Evolutionary conservation across 164 flowering plant species (phyloP), one percentile per base, ranked within the genome.

Genomic region (Cinnamomum chago): DNA sequence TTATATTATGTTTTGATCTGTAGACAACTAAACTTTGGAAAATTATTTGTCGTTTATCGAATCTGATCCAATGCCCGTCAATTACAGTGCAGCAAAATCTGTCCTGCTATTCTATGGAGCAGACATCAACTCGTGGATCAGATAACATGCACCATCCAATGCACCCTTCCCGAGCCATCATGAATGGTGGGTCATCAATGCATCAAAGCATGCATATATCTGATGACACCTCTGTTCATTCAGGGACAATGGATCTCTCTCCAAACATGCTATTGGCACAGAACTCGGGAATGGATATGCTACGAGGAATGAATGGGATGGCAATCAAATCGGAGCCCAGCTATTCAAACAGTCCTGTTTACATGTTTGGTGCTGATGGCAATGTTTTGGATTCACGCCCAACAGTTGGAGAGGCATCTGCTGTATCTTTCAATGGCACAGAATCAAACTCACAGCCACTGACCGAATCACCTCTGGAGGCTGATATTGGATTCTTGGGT

Each of bases 231-330:
- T 72, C 90, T 40, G 10, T 40, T 67, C 90, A 79, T 79, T 72
- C 81, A 65, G 80, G 87, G 68, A 84, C 90, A 73, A 80, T 85
- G 60, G 90, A 85, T 81, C 81, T 77, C 65, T 76, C 88, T 58
- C 72, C 85, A 20, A 80, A 79, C 79, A 81, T 85, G 84, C 83
- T 89, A 40, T 70, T 89, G 60, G 58, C 80, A 73, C 92, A 84
- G 75, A 79, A 71, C 68, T 79, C 92, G 55, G 86, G 84, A 55
- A 73, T 86, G 80, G 84, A 87, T 68, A 73, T 86, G 77, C 75
- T 89, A 58, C 90, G 82, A 65, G 97, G 89, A 76, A 81, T 86
- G 70, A 90, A 93, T 84, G 95, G 97, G 58, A 87, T 83, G 70
- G 81, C 84, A 70, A 80, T 91, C 65, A 95, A 93, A 84, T 68